phyloP scores from a whole-genome alignment of 2,329 filamentous ascomycete genomes.

The Ophiostoma sp. region DNA sequence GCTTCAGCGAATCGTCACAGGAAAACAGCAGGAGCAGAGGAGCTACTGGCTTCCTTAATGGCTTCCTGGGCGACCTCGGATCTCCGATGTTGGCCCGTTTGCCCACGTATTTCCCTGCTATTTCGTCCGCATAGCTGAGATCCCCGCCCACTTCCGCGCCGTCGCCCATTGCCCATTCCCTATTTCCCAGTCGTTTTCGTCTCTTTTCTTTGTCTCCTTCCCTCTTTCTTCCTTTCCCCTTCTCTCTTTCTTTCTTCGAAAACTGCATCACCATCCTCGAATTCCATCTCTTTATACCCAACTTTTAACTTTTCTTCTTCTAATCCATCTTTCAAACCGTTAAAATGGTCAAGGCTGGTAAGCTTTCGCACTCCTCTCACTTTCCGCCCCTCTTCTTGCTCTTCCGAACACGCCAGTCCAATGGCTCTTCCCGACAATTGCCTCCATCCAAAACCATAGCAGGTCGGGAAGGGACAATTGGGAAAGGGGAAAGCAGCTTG shows the following conservation, averaged over 20 bases:
- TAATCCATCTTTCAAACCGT: slow-evolving; percentile 42
- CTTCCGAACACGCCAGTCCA: slow-evolving; percentile 2
- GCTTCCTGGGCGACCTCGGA: slow-evolving; percentile 24
- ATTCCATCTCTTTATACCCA: background rate
- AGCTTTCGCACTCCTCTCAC: slow-evolving; percentile 37
- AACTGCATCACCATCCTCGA: slow-evolving; percentile 5
- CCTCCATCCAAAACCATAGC: background rate
- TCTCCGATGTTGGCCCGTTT: slow-evolving; percentile 28
- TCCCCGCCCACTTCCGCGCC: slow-evolving; percentile 24
- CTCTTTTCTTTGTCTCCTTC: background rate
- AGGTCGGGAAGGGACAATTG: background rate
- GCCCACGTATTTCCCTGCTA: background rate
- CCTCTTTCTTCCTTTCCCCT: slow-evolving; percentile 8
- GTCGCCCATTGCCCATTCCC: background rate
- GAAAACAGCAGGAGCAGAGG: background rate
- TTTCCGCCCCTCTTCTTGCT: background rate
- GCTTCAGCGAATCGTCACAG: background rate
- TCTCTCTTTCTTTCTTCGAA: background rate
- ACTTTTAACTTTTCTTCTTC: background rate
- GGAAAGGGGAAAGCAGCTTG: background rate
- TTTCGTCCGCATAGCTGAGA: background rate
- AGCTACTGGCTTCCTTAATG: background rate
- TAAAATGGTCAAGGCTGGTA: slow-evolving; percentile 99
- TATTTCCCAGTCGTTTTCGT: slow-evolving; percentile 14
- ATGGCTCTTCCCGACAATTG: background rate